Evolutionary conservation across 106 monocot species (phyloP), one percentile per base, ranked within the genome.

Genomic region (Cymbidium sinense): DNA sequence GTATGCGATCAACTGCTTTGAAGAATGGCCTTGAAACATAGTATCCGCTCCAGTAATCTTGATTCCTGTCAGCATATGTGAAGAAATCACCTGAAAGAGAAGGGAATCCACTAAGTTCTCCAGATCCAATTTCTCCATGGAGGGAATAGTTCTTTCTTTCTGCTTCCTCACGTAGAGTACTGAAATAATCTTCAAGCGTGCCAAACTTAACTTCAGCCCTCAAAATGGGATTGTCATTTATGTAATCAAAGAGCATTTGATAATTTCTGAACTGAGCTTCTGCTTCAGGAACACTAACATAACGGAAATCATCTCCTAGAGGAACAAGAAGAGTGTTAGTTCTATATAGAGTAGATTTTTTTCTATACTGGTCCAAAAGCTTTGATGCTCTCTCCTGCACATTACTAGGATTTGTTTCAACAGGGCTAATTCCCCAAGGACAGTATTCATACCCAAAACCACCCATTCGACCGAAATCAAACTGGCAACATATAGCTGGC

Each of bases 1-100:
- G 47, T 77, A 98, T 79, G 18, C 98, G 87, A 70, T 98, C 98
- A 34, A 98, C 94, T 72, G 94, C 98, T 81, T 98, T 98, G 77
- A 98, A 98, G 62, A 94, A 98, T 36, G 98, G 98, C 77, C 98
- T 91, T 28, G 98, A 98, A 75, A 92, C 98, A 86, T 92, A 98
- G 75, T 98, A 98, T n/a, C 98, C 98, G 79, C 98, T 98, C 92
- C 92, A 98, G 75, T 98, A 98, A 70, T 98, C 98, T 41, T 94
- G 86, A 31, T 94, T 81, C 76, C 98, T 88, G 81, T 98, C 98
- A 70, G 98, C 91, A 83, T 98, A 98, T 34, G 98, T 98, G 75
- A 98, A 98, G 78, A 94, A 98, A 84, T 98, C 98, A 79, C 98
- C 98, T 20, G 94, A 94, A 41, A 98, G 80, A 79, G 94, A 94